phyloP scores from a whole-genome alignment of 2,329 filamentous ascomycete species.

The Fusarium sarcochroum region DNA sequence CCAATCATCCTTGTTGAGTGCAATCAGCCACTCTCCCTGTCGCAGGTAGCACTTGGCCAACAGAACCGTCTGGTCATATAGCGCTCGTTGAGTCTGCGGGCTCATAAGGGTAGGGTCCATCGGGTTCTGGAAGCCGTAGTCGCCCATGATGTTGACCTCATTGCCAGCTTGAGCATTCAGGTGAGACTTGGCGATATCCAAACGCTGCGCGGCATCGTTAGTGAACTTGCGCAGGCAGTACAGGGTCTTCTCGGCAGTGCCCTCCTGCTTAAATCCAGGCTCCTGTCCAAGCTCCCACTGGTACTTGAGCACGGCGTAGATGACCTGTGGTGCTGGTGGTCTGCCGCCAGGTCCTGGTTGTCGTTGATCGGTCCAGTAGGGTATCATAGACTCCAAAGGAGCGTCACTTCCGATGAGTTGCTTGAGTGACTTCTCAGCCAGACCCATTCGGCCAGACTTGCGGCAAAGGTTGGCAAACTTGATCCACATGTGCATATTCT shows the following conservation, averaged over 20 bases:
- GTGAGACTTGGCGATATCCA: conserved; percentile 68
- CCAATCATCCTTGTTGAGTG: conserved; percentile 90
- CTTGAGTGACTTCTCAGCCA: conserved; percentile 95
- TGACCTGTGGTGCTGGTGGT: conserved; percentile 80
- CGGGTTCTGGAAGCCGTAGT: conserved; percentile 66
- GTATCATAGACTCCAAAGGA: conserved; percentile 71
- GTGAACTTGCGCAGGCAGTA: conserved; percentile 74
- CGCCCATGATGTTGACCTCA: conserved; percentile 60
- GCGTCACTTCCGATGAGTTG: conserved; percentile 84
- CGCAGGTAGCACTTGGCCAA: conserved; percentile 96
- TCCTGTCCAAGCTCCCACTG: conserved; percentile 90
- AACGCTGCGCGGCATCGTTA: conserved; percentile 68
- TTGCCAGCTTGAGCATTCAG: conserved; percentile 62
- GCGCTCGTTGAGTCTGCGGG: conserved; percentile 65
- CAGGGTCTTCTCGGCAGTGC: conserved; percentile 68
- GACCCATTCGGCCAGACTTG: conserved; percentile 92
- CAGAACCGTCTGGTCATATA: conserved; percentile 76
- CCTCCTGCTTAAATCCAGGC: conserved; percentile 57
- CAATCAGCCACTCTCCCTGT: conserved; percentile 95
- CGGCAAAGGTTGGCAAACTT: conserved; percentile 99
- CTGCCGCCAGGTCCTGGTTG: conserved; percentile 52
- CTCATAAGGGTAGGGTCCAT: conserved; percentile 62
- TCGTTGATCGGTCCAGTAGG: conserved; percentile 65
- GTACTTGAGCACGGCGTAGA: conserved; percentile 97
- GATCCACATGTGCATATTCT: conserved; percentile 99